A percentile compares a stretch with the other conserved stretches of the same genome.
phyloP scores from a whole-genome alignment of 164 flowering plant species.

The Nymphaea thermarum region DNA sequence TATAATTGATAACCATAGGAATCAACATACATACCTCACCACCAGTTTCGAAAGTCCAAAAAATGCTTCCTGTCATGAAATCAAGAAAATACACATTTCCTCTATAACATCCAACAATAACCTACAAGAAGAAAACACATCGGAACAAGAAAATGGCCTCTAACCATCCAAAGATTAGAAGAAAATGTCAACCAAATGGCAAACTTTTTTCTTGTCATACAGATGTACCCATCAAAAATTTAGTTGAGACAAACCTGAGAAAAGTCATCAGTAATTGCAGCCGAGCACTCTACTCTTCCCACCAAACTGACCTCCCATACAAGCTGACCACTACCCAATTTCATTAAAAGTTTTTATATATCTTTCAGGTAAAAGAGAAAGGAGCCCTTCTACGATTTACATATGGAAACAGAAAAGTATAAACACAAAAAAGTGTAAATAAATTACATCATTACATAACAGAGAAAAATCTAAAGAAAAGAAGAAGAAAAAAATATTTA shows the following conservation, averaged over 20 bases:
- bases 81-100: conserved; percentile 85
- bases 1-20: too few relatives aligned
- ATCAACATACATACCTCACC: conserved; percentile 55
- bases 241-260: conserved; percentile 42
- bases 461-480: too few relatives aligned
- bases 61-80: conserved; percentile 44
- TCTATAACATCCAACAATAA: conserved; percentile 82
- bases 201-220: not conserved
- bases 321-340: conserved; percentile 40
- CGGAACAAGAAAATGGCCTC: conserved; percentile 1
- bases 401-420: too few relatives aligned
- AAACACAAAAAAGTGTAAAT: too few relatives aligned
- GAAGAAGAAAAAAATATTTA: too few relatives aligned
- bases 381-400: too few relatives aligned
- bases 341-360: not conserved
- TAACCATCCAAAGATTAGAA: not conserved
- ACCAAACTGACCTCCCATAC: conserved; percentile 58
- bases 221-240: not conserved
- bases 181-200: not conserved
- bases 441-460: too few relatives aligned
- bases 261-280: conserved; percentile 57
- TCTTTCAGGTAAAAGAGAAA: not conserved
- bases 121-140: conserved; percentile 20
- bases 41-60: conserved; percentile 63
- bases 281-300: conserved; percentile 84